Evolutionary conservation across 371 early-diverging fungal species (phyloP).

Genomic region (Lichtheimia corymbifera): DNA sequence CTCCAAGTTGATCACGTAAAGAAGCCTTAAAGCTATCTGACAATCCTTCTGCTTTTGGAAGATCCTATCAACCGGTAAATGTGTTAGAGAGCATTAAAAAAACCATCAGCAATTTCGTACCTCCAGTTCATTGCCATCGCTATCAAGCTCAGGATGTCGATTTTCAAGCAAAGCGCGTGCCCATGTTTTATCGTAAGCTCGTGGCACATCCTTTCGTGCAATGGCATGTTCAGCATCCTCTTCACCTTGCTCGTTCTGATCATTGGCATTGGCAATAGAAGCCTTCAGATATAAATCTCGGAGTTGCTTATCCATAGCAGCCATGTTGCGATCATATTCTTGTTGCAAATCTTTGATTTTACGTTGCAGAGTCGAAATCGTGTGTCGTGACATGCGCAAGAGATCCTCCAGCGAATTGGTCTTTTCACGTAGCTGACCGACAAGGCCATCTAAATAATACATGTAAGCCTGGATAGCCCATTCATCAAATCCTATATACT

Average conservation of each 20-base stretch:
- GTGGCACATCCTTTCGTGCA: constrained; percentile 29
- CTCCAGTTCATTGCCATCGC: background rate
- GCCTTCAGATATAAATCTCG: constrained; percentile 65
- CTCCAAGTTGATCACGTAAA: constrained; percentile 33
- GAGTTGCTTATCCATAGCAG: constrained; percentile 70
- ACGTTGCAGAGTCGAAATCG: constrained; percentile 73
- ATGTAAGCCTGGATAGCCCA: background rate
- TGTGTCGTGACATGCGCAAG: constrained; percentile 78
- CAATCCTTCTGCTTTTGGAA: constrained; percentile 47
- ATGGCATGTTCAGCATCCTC: background rate
- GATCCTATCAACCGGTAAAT: constrained; percentile 3
- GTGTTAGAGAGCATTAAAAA: background rate
- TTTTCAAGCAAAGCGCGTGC: constrained; percentile 51
- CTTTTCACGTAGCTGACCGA: constrained; percentile 75
- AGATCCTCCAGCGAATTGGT: constrained; percentile 78
- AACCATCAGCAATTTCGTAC: background rate
- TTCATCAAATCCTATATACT: background rate
- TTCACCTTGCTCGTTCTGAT: background rate
- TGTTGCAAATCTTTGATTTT: constrained; percentile 69
- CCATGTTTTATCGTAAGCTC: constrained; percentile 42
- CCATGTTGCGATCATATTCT: constrained; percentile 68
- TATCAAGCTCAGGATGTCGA: constrained; percentile 22
- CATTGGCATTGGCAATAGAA: constrained; percentile 53
- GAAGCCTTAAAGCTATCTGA: constrained; percentile 43
- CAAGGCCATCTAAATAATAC: constrained; percentile 59